Percentiles rank a stretch among this genome's conserved stretches.
Conservation (phyloP, 768 basidiomycete species). For the Chalciporus piperatus region DNA sequence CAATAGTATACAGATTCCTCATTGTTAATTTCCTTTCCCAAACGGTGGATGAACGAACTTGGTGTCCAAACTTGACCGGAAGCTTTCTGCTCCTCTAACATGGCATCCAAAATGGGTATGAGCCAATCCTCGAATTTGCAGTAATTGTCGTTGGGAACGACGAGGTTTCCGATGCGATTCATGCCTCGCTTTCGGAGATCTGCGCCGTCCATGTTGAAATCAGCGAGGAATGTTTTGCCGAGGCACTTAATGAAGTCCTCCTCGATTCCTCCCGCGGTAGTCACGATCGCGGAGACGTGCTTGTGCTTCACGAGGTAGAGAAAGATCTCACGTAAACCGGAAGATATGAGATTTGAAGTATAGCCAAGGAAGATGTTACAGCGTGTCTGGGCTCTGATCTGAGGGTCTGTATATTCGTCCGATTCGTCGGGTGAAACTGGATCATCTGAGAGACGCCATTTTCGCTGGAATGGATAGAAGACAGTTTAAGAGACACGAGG, state of each 20-base stretch:
- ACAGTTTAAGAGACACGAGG: neutral
- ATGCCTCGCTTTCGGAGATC: constrained; percentile 84
- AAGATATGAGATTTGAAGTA: constrained; percentile 98
- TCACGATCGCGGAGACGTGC: constrained; percentile 86
- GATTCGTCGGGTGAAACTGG: constrained; percentile 67
- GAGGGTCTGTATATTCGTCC: constrained; percentile 57
- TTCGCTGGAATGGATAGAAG: constrained; percentile 48
- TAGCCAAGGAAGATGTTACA: constrained; percentile 95
- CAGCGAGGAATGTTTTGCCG: constrained; percentile 92
- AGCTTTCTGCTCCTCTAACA: constrained; percentile 85
- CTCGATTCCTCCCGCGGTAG: constrained; percentile 97
- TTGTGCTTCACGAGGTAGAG: constrained; percentile 90
- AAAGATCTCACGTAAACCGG: constrained; percentile 91
- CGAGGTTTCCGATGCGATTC: constrained; percentile 94
- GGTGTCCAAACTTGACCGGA: constrained; percentile 81
- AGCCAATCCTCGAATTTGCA: constrained; percentile 99
- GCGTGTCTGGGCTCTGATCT: constrained; percentile 64
- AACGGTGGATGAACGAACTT: constrained; percentile 84
- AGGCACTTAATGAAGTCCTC: constrained; percentile 99
- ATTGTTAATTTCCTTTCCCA: constrained; percentile 97
- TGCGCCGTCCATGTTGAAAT: constrained; percentile 90
- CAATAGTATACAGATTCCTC: constrained; percentile 99
- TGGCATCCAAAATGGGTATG: constrained; percentile 85
- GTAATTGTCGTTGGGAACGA: constrained; percentile 98
- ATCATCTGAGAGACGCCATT: constrained; percentile 88